Evolutionary conservation across 805 yeast species (phyloP), one percentile per base, ranked within the genome.

Genomic region (Saccharomycopsis sp.): DNA sequence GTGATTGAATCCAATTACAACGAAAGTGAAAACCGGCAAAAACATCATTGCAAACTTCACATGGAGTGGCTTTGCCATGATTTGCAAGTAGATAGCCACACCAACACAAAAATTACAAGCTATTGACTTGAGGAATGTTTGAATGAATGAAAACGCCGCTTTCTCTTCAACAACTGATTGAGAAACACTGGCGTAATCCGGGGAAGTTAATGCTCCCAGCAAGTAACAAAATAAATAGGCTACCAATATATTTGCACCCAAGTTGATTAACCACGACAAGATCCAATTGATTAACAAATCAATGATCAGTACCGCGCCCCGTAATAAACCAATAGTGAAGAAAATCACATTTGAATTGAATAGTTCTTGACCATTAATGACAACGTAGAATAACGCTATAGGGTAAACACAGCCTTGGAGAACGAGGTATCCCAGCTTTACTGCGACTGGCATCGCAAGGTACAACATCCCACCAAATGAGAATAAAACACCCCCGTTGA

Each of bases 101-200:
- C 81, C 75, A 21, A 85, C 94, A 54, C 70, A 81, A 56, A 84
- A 85, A 60, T 85, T 85, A 26, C 93, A 88, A 1, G 83, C 87
- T 29, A 82, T 70, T 6, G 77, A 85, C 54, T 75, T 80, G n/a
- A 85, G 51, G 40, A 85, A 70, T 1, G 81, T 81, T 54, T 84
- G 70, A 45, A 74, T 71, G 56, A 85, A 85, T 0, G 76, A 52
- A 42, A 55, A 68, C 0, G 63, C 51, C 41, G 75, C 73, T 33
- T 68, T 62, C 29, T 63, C 64, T 9, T 74, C 72, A 1, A 62
- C 65, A 13, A 80, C 61, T 2, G 61, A 62, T 2, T 61, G 58
- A 0, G 86, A 71, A 1, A 81, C 87, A 1, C 51, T 44, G 1
- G 70, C 62, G 60, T 70, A 74, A 3, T 52, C 41, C 1, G 65